Evolutionary conservation across 2,329 filamentous ascomycete genomes (phyloP), one percentile per base, ranked within the genome.

Genomic region (Fusarium robinianum): DNA sequence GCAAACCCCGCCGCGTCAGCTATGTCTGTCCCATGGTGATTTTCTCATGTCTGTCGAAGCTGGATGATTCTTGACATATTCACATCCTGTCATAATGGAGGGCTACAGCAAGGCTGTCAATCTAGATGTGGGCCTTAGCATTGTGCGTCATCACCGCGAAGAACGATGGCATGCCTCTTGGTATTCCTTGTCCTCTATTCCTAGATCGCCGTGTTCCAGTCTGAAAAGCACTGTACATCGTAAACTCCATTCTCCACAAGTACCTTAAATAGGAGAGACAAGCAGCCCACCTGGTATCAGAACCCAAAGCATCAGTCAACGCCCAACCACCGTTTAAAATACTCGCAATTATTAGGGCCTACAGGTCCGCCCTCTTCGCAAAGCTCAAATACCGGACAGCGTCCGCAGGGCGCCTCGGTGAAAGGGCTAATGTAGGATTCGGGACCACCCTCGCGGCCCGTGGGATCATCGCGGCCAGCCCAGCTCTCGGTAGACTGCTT

Each of bases 321-420:
- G 1, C 73, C 78, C 31, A 96, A 69, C 94, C 94, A 99, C 38
- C 84, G 80, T 52, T 87, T 80, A 63, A 95, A 96, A 65, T 99
- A 99, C 40, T 90, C 86, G 68, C 94, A 99, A 36, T 87, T 95
- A 54, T 83, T 86, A 0, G 92, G 89, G 61, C 86, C 95, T 15
- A 99, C 90, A 0, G 90, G 89, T 0, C 92, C 92, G 6, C 90
- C 90, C 49, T 95, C 89, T 55, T 89, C 87, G 65, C 94, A 99
- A 2, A 97, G 77, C 45, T 94, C 87, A 65, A 96, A 96, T 3
- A 96, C 92, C 0, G 94, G 94, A 67, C 94, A 99, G 41, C 83
- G 79, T 2, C 92, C 91, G 67, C 94, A 99, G 1, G 94, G 94
- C 3, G 87, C 85, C 67, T 96, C 90, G 2, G 88, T 95, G 55